Evolutionary conservation across 1,139 yeast species (phyloP), one percentile per base, ranked within the genome.

Genomic region (Hanseniaspora sp.): DNA sequence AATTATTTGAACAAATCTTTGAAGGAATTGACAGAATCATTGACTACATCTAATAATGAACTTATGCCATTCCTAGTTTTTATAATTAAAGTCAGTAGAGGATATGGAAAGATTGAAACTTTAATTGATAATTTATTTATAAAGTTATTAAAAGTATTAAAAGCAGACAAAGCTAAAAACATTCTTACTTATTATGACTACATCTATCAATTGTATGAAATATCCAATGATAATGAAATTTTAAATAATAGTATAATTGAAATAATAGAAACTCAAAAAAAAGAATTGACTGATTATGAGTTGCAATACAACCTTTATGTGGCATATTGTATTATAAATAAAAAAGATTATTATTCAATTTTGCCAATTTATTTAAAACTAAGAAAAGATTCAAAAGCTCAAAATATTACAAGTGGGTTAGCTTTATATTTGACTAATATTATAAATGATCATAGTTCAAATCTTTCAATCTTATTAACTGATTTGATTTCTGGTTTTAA

Each of bases 361-460:
- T 15, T 45, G n/a, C 54, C 54, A 31, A 13, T 15, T 17, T 51
- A 31, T n/a, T 51, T 45, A 18, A 41, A 45, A 23, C 35, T 51
- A 30, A 51, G 45, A 45, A 44, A 17, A 23, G 18, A 15, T 4
- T n/a, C 7, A 30, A 31, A 33, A 7, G 1, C 15, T 12, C 13
- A n/a, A 29, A 15, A 12, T 8, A 30, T 43, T n/a, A 15, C 37
- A 6, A 31, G 31, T 33, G 48, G 54, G 12, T 17, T 49, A 23
- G 18, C 18, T 30, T n/a, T 49, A 2, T 49, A 43, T 18, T 41
- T 49, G 28, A 38, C 37, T 29, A 5, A 17, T 13, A 23, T 42
- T 31, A 12, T 37, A 6, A 35, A 15, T 15, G 31, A 41, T 11
- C 8, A 42, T 15, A 29, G 13, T 12, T 9, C 17, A 9, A 41